These are phyloP conservation scores for Mycena vulgaris DNA, from an alignment of 768 basidiomycete species.

Conservation along the genomic window DNA sequence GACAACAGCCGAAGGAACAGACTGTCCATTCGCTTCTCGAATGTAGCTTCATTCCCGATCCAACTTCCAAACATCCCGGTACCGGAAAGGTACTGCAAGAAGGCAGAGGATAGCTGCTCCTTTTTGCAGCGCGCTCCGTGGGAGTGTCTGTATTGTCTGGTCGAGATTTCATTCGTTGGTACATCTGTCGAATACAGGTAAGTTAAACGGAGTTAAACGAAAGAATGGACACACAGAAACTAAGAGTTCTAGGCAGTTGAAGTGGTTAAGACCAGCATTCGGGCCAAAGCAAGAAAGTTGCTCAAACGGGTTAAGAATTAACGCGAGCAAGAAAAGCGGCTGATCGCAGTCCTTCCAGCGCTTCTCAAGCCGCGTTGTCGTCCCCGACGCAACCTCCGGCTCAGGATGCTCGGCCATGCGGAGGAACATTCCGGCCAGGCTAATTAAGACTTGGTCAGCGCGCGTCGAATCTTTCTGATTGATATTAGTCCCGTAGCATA, in stretches of 20 bases:
- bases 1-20: slow-evolving; percentile 41
- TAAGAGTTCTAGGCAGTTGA: neutral
- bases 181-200: neutral
- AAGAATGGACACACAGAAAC: neutral
- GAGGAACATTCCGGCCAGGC: neutral
- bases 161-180: neutral
- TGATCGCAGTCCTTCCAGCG: neutral
- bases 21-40: neutral
- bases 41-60: neutral
- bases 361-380: neutral
- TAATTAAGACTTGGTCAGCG: neutral
- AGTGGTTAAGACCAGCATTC: neutral
- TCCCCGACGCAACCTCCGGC: neutral
- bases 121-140: neutral
- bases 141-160: neutral
- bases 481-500: slow-evolving; percentile 26
- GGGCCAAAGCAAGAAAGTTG: neutral
- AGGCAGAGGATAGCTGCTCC: neutral
- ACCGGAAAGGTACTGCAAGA: neutral
- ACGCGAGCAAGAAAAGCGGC: neutral
- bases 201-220: neutral
- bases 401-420: neutral
- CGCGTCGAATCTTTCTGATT: neutral
- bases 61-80: slow-evolving; percentile 38
- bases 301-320: neutral